Conservation (phyloP, 768 basidiomycete genomes). For the Tylopilus sp. region DNA sequence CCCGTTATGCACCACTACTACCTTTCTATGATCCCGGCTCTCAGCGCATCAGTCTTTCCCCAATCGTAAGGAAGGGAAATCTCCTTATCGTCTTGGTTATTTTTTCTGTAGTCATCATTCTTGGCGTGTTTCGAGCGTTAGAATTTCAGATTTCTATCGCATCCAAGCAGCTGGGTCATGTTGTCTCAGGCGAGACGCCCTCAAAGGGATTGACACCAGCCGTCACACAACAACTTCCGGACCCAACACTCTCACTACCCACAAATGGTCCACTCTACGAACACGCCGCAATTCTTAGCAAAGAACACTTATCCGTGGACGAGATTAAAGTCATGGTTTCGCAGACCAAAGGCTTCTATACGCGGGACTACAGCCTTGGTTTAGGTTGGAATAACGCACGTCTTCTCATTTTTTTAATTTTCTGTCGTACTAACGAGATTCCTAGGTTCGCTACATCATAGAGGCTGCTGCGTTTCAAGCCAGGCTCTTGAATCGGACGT, state of each 20-base stretch:
- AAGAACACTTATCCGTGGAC: constrained; percentile 25
- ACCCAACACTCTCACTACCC: not conserved
- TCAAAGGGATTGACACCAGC: not conserved
- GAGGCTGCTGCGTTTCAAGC: constrained; percentile 40
- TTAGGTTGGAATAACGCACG: constrained; percentile 46
- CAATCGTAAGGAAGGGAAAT: constrained; percentile 2
- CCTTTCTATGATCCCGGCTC: constrained; percentile 4
- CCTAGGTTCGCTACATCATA: constrained; percentile 43
- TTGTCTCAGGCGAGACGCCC: not conserved
- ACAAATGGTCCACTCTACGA: not conserved
- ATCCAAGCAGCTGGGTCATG: constrained; percentile 4
- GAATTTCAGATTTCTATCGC: constrained; percentile 7
- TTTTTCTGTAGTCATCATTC: constrained; percentile 7
- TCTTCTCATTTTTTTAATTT: not conserved
- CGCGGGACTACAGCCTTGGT: constrained; percentile 41
- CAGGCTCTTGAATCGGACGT: constrained; percentile 36
- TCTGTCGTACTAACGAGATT: not conserved
- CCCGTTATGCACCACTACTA: constrained; percentile 12
- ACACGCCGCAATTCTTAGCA: not conserved
- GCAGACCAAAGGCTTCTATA: constrained; percentile 39
- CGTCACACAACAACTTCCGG: not conserved
- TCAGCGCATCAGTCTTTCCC: constrained; percentile 4
- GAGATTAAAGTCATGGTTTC: constrained; percentile 34
- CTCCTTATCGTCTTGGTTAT: constrained; percentile 4
- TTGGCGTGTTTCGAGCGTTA: constrained; percentile 9